A percentile compares a stretch with the other conserved stretches of the same genome.
These are phyloP conservation scores for Mortierella sp. DNA, from an alignment of 371 early-diverging fungal genomes.

Conservation along the genomic window DNA sequence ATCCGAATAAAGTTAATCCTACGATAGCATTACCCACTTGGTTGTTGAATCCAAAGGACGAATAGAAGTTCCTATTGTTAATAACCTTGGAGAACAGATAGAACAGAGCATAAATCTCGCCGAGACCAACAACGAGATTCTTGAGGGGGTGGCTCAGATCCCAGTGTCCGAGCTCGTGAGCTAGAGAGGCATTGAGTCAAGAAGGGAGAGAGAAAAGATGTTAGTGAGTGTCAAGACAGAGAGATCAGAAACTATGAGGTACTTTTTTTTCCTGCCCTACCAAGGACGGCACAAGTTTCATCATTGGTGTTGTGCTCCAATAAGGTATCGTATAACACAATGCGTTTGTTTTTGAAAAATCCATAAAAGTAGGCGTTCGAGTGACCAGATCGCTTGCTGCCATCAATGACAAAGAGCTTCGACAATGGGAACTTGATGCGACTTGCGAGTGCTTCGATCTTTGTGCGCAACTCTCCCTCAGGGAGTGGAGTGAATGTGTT, in stretches of 20 bases:
- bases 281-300: constrained; percentile 93
- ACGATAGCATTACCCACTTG: constrained; percentile 80
- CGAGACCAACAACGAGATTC: constrained; percentile 79
- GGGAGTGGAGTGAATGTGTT: constrained; percentile 95
- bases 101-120: constrained; percentile 85
- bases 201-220: background rate
- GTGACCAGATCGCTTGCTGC: constrained; percentile 93
- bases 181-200: constrained; percentile 31
- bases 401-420: constrained; percentile 97
- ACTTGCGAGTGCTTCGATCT: constrained; percentile 89
- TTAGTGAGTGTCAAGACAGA: background rate
- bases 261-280: constrained; percentile 52
- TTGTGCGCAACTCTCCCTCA: constrained; percentile 87
- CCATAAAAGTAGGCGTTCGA: constrained; percentile 99
- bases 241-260: background rate
- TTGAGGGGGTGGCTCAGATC: constrained; percentile 86
- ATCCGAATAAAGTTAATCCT: constrained; percentile 91
- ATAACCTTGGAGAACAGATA: constrained; percentile 87
- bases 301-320: constrained; percentile 86
- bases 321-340: constrained; percentile 97
- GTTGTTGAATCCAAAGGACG: constrained; percentile 83
- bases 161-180: constrained; percentile 99
- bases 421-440: constrained; percentile 92
- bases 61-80: constrained; percentile 77
- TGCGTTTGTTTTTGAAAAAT: constrained; percentile 96